Conservation (phyloP, 306 rosid genomes). For the Cucumis cinereus region DNA sequence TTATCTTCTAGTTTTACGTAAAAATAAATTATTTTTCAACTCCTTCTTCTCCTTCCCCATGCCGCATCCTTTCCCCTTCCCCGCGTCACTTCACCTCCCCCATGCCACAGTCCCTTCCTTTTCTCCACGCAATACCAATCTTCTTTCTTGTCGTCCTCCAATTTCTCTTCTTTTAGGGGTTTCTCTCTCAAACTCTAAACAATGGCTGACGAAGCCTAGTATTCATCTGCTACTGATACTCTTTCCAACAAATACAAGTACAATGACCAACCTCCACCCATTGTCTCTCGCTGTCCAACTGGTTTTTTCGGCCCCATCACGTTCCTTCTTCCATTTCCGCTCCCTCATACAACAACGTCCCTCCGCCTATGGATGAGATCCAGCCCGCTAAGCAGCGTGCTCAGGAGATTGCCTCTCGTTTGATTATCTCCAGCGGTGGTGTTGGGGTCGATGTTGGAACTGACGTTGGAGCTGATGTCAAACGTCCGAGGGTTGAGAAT, state of each 20-base stretch:
- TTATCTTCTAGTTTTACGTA: too few species aligned
- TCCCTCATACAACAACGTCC: constrained; percentile 46
- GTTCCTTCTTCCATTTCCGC: constrained; percentile 34
- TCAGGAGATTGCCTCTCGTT: constrained; percentile 90
- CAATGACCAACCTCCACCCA: constrained; percentile 44
- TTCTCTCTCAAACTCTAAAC: constrained; percentile 6
- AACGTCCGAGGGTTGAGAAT: constrained; percentile 74
- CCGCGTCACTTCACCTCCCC: too few species aligned
- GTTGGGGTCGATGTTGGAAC: background rate
- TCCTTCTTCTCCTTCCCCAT: too few species aligned
- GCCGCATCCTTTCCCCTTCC: too few species aligned
- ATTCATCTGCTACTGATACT: constrained; percentile 41
- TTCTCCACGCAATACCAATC: too few species aligned
- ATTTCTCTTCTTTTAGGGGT: constrained; percentile 35
- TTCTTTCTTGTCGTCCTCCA: background rate
- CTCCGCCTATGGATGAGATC: constrained; percentile 55
- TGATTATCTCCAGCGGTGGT: constrained; percentile 19
- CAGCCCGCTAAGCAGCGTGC: constrained; percentile 87
- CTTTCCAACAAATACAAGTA: constrained; percentile 60
- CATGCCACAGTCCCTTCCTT: too few species aligned
- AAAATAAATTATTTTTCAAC: too few species aligned
- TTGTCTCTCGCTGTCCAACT: constrained; percentile 36
- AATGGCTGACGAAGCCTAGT: constrained; percentile 72
- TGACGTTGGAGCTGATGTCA: constrained; percentile 27
- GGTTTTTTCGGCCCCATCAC: constrained; percentile 59